Percentiles rank a stretch among this genome's conserved stretches.
phyloP scores from a whole-genome alignment of 2,329 filamentous ascomycete genomes.

The Ambrosiella cleistominuta region DNA sequence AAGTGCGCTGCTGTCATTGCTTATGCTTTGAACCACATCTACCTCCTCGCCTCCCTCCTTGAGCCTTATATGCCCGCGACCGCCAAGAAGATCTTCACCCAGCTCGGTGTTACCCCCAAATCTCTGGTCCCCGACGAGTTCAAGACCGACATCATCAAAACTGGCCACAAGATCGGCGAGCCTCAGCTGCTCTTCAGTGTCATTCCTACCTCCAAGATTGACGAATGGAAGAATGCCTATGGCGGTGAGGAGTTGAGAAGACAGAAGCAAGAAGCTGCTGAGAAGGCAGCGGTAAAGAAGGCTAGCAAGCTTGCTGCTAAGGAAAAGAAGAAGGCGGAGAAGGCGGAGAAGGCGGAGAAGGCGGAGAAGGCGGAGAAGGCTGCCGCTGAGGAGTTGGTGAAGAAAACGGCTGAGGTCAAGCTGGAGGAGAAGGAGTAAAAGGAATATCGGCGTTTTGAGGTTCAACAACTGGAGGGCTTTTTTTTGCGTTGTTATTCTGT shows the following conservation, averaged over 20 bases:
- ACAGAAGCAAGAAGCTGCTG: constrained; percentile 42
- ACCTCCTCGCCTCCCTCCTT: constrained; percentile 62
- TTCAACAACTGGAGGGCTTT: not conserved
- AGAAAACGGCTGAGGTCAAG: constrained; percentile 12
- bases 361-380: constrained; percentile 20
- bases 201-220: constrained; percentile 66
- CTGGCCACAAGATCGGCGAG: constrained; percentile 67
- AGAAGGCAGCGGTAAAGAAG: constrained; percentile 34
- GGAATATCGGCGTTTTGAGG: not conserved
- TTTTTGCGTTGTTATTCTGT: not conserved
- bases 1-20: constrained; percentile 46
- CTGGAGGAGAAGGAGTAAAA: constrained; percentile 14
- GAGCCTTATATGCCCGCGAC: constrained; percentile 78
- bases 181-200: constrained; percentile 64
- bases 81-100: constrained; percentile 54
- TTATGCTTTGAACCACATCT: constrained; percentile 66
- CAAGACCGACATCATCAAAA: constrained; percentile 40
- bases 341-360: too few relatives aligned
- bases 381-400: constrained; percentile 14
- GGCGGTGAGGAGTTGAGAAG: constrained; percentile 49
- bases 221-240: constrained; percentile 66
- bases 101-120: constrained; percentile 43
- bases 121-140: constrained; percentile 49
- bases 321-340: constrained; percentile 26
- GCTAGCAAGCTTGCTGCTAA: constrained; percentile 32